These are phyloP conservation scores for Cyberlindnera suaveolens DNA, from an alignment of 805 yeast species.

Conservation along the genomic window DNA sequence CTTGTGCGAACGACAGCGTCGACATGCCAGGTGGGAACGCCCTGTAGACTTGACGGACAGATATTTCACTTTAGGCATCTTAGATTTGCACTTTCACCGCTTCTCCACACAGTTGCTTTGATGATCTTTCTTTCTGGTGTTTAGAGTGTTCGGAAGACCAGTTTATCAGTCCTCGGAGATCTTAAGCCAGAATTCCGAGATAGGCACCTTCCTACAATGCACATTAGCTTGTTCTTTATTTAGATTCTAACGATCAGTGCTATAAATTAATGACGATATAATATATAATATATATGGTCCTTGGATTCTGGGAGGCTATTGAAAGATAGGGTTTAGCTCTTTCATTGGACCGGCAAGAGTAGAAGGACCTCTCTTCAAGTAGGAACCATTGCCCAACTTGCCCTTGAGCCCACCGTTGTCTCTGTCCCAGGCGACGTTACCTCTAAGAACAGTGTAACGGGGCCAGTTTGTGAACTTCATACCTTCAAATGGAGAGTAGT, in stretches of 20 bases:
- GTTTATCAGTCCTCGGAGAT: too few species aligned
- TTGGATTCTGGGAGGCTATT: neutral
- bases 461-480: conserved; percentile 40
- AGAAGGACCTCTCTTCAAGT: conserved; percentile 24
- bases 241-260: too few species aligned
- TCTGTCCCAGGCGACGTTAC: conserved; percentile 28
- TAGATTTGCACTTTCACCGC: neutral
- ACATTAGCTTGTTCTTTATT: too few species aligned
- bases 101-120: neutral
- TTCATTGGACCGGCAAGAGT: conserved; percentile 20
- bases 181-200: too few species aligned
- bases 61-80: conserved; percentile 3
- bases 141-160: neutral
- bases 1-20: conserved; percentile 19
- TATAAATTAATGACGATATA: too few species aligned
- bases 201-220: too few species aligned
- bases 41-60: conserved; percentile 17
- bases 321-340: conserved; percentile 17
- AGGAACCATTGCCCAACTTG: conserved; percentile 21
- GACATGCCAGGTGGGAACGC: conserved; percentile 17
- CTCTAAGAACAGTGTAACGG: conserved; percentile 35
- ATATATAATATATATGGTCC: too few species aligned
- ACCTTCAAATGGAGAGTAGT: conserved; percentile 35
- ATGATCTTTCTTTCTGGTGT: neutral
- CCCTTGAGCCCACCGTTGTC: conserved; percentile 19